Conservation (phyloP, 495 filamentous ascomycete genomes). For the Neurospora hispaniola region DNA sequence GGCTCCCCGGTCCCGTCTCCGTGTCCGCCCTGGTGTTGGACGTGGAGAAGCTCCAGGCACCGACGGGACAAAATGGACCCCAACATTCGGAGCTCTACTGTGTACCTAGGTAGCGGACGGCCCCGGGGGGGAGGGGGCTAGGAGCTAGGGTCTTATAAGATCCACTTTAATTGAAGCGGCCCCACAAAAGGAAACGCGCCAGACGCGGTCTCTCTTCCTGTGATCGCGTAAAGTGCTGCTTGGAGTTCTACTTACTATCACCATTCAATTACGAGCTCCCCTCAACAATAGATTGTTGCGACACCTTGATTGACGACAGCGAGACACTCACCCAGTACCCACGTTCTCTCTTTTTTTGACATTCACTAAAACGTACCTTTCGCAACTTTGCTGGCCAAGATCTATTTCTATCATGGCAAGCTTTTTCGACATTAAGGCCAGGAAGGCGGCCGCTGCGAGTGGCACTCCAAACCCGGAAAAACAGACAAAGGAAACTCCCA, state of each 20-base stretch:
- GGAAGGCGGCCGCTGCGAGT: conserved; percentile 64
- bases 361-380: neutral
- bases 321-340: neutral
- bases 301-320: neutral
- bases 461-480: conserved; percentile 41
- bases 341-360: neutral
- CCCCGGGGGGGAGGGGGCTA: too few species aligned
- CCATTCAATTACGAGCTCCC: neutral
- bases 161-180: neutral
- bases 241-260: neutral
- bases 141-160: neutral
- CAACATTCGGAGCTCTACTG: too few species aligned
- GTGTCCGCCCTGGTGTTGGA: too few species aligned
- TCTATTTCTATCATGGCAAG: conserved; percentile 44
- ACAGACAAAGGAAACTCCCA: conserved; percentile 49
- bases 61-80: too few species aligned
- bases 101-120: too few species aligned
- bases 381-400: neutral
- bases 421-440: conserved; percentile 94
- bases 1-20: too few species aligned
- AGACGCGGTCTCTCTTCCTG: neutral
- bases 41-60: too few species aligned
- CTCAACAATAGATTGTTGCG: neutral
- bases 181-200: neutral
- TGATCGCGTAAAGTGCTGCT: neutral